Conservation (phyloP, 768 basidiomycete species). For the Pholiota molesta region DNA sequence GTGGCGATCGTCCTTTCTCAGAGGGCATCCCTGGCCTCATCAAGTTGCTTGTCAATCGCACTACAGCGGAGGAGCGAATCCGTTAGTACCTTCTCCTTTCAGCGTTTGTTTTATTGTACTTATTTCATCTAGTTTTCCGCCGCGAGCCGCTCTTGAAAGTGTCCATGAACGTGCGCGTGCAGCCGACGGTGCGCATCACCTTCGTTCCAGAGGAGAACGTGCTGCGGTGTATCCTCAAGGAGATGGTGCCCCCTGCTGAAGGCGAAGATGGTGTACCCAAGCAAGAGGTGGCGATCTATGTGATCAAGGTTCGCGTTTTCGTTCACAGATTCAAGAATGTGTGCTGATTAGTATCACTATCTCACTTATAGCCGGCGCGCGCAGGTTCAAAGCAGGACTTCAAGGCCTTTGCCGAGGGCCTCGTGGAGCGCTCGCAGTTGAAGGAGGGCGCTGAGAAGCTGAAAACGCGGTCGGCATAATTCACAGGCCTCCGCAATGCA, state of each 20-base stretch:
- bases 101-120: too few relatives aligned
- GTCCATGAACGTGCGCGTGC: conserved; percentile 65
- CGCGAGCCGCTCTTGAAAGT: conserved; percentile 73
- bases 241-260: conserved; percentile 33
- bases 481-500: background rate
- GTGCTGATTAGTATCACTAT: background rate
- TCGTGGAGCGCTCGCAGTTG: conserved; percentile 42
- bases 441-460: conserved; percentile 23
- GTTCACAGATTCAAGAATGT: background rate
- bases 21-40: conserved; percentile 63
- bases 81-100: conserved; percentile 39
- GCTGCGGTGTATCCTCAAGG: conserved; percentile 58
- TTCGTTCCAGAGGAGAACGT: conserved; percentile 59
- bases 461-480: conserved; percentile 1
- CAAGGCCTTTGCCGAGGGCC: conserved; percentile 49
- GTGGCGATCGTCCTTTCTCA: conserved; percentile 57
- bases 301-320: conserved; percentile 53
- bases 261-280: conserved; percentile 9
- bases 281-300: conserved; percentile 60
- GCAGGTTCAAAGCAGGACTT: conserved; percentile 57
- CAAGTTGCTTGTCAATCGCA: conserved; percentile 55
- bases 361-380: conserved; percentile 43
- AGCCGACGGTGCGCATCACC: conserved; percentile 56
- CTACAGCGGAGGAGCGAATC: conserved; percentile 45
- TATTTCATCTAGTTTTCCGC: conserved; percentile 54